phyloP scores from a whole-genome alignment of 2,329 filamentous ascomycete genomes.

The Paraphaeosphaeria sporulosa region DNA sequence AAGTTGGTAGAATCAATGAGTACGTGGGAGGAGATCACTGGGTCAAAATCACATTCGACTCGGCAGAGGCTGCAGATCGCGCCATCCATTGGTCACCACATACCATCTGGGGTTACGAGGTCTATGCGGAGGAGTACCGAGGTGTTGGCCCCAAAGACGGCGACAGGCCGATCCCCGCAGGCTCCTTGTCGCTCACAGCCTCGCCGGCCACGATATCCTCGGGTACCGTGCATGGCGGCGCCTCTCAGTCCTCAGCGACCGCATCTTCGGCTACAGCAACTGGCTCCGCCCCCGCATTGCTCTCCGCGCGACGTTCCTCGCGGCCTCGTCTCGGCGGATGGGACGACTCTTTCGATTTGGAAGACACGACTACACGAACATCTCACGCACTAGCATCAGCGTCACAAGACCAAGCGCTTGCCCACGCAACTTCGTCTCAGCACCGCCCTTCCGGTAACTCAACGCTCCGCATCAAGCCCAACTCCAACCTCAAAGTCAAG shows the following conservation, averaged over 20 bases:
- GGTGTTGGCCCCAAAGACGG: slow-evolving; percentile 53
- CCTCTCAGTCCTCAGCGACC: slow-evolving; percentile 46
- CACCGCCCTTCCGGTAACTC: slow-evolving; percentile 29
- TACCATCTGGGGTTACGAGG: slow-evolving; percentile 55
- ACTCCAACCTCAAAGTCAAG: slow-evolving; percentile 30
- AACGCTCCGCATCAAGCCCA: slow-evolving; percentile 44
- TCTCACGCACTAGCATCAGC: slow-evolving; percentile 40
- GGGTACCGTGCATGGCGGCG: slow-evolving; percentile 37
- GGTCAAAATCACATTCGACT: slow-evolving; percentile 70
- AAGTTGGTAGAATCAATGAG: slow-evolving; percentile 79
- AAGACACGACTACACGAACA: slow-evolving; percentile 21
- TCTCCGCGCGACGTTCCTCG: slow-evolving; percentile 35
- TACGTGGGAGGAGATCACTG: slow-evolving; percentile 88
- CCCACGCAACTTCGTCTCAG: slow-evolving; percentile 31
- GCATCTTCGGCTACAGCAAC: slow-evolving; percentile 53
- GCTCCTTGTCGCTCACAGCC: slow-evolving; percentile 34
- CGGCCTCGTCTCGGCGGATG: slow-evolving; percentile 36
- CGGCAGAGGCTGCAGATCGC: slow-evolving; percentile 56
- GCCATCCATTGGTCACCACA: slow-evolving; percentile 58
- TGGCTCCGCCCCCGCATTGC: slow-evolving; percentile 28
- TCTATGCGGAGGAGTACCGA: slow-evolving; percentile 57
- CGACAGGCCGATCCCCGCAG: slow-evolving; percentile 53
- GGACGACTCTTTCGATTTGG: slow-evolving; percentile 24
- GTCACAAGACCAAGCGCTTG: slow-evolving; percentile 20
- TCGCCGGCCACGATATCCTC: slow-evolving; percentile 47